phyloP scores from a whole-genome alignment of 345 rosid genomes.

The Salix brachista region DNA sequence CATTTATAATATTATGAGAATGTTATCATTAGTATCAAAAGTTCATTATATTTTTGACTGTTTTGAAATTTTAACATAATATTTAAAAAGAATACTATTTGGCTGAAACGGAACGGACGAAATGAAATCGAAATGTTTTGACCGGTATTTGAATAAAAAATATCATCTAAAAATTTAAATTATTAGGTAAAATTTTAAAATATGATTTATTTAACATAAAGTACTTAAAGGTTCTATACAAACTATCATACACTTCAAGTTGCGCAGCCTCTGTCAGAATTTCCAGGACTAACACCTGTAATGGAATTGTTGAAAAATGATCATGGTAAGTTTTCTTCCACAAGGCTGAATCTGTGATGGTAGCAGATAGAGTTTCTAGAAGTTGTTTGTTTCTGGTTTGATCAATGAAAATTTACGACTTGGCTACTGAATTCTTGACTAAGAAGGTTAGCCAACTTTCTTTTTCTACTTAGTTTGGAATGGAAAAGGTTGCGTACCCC shows the following conservation, averaged over 20 bases:
- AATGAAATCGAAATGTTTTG: no score
- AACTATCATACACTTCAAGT: no score
- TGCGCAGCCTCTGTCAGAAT: not conserved
- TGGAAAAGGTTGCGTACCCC: not conserved
- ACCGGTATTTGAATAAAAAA: no score
- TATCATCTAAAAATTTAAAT: no score
- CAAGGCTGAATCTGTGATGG: not conserved
- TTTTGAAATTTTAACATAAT: no score
- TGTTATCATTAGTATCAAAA: no score
- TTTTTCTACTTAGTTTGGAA: not conserved
- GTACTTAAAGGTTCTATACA: not conserved
- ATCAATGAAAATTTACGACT: not conserved
- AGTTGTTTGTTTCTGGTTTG: not conserved
- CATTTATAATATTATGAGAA: no score
- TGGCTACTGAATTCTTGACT: not conserved
- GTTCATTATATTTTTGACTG: no score
- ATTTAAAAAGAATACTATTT: no score
- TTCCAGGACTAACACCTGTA: not conserved
- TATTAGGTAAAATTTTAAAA: fast-evolving
- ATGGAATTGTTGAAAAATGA: not conserved
- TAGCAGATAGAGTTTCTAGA: not conserved
- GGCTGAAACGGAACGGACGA: fast-evolving
- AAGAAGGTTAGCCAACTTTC: not conserved
- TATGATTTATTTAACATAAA: no score
- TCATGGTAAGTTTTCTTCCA: not conserved